Percentiles rank a stretch among this genome's conserved stretches.
These are phyloP conservation scores for Nadsonia fulvescens DNA, from an alignment of 805 yeast genomes.

Conservation along the genomic window DNA sequence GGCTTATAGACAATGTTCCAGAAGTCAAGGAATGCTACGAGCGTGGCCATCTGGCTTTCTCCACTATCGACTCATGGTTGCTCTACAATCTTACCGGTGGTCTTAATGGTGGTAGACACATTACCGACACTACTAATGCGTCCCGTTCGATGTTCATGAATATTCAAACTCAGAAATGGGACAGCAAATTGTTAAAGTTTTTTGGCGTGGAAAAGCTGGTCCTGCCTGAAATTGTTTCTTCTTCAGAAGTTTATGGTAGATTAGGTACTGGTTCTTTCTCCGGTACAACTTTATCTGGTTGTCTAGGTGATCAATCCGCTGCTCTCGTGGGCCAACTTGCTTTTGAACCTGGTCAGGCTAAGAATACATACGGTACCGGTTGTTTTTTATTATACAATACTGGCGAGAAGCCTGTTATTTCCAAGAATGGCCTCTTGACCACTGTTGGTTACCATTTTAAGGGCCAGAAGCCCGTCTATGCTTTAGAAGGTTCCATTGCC, in stretches of 20 bases:
- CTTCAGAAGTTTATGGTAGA: slow-evolving; percentile 62
- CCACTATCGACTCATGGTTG: slow-evolving; percentile 90
- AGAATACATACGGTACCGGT: slow-evolving; percentile 94
- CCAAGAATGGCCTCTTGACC: slow-evolving; percentile 69
- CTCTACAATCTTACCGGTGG: slow-evolving; percentile 61
- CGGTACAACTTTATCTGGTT: slow-evolving; percentile 67
- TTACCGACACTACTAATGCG: slow-evolving; percentile 83
- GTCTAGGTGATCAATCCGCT: slow-evolving; percentile 88
- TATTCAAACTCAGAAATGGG: slow-evolving; percentile 57
- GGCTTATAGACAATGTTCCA: slow-evolving; percentile 73
- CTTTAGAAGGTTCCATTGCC: slow-evolving; percentile 89
- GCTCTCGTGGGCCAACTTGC: slow-evolving; percentile 89
- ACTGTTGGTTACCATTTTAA: slow-evolving; percentile 89
- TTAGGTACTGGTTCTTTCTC: slow-evolving; percentile 33
- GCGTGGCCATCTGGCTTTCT: slow-evolving; percentile 68
- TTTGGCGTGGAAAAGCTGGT: slow-evolving; percentile 62
- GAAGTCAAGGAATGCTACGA: slow-evolving; percentile 51
- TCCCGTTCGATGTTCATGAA: slow-evolving; percentile 83
- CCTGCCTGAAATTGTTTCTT: slow-evolving; percentile 66
- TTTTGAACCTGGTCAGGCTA: slow-evolving; percentile 65
- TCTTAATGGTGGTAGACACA: slow-evolving; percentile 37
- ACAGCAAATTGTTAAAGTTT: slow-evolving; percentile 51
- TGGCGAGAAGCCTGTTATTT: slow-evolving; percentile 51
- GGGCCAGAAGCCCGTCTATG: slow-evolving; percentile 54
- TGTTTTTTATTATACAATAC: slow-evolving; percentile 81